Evolutionary conservation across 176 grass and related monocot genomes (phyloP).

Genomic region (Pontederia paniculata): DNA sequence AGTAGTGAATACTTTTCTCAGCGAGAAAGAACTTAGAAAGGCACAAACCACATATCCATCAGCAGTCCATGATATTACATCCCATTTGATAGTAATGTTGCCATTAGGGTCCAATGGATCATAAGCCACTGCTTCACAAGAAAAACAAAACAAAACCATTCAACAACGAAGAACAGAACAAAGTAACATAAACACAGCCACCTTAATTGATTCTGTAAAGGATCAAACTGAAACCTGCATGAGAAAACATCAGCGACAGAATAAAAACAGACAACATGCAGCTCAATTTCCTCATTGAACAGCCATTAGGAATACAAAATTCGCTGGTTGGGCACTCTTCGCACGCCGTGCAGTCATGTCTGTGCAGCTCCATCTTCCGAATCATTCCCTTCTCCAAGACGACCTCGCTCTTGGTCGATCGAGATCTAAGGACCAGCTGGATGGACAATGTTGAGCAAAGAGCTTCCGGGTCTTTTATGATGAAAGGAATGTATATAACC

Average conservation of each 20-base stretch:
- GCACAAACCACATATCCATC: slow-evolving; percentile 90
- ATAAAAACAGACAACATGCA: background rate
- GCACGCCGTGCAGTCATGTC: background rate
- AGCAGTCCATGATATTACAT: slow-evolving; percentile 56
- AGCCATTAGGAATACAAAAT: no score
- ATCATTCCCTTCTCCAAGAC: background rate
- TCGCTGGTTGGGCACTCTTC: no score
- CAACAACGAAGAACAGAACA: background rate
- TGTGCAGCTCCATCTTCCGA: background rate
- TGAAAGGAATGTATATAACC: background rate
- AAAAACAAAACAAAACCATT: background rate
- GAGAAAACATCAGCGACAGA: background rate
- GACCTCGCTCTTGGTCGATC: background rate
- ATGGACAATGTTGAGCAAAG: background rate
- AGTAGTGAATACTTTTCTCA: background rate
- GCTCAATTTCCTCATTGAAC: no score
- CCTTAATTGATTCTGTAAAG: no score
- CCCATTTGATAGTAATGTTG: slow-evolving; percentile 21
- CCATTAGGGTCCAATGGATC: slow-evolving; percentile 12
- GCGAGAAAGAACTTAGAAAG: background rate
- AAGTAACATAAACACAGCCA: background rate
- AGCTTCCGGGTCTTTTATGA: background rate
- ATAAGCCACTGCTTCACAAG: background rate
- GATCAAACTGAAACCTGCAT: background rate
- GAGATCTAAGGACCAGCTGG: background rate